Evolutionary conservation across 139 green algal genomes (phyloP).

Genomic region (Chlorella sp.): DNA sequence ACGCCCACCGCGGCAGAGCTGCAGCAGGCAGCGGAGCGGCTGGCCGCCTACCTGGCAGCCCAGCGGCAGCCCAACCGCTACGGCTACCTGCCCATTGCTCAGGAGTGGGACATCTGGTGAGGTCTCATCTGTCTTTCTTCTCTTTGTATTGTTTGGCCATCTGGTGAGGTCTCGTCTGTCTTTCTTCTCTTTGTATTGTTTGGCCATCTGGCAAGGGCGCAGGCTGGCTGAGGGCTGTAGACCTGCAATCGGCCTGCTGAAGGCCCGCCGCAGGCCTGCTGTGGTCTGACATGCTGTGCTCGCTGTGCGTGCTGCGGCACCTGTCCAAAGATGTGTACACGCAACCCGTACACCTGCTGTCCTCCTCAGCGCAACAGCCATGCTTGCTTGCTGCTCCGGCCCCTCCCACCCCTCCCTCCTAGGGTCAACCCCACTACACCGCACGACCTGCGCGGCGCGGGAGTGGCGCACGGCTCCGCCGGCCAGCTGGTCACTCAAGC

Average conservation of each 20-base stretch:
- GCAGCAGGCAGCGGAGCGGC: not conserved
- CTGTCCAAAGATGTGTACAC: too few relatives aligned
- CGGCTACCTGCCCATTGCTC: slow-evolving; percentile 52
- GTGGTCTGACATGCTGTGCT: too few relatives aligned
- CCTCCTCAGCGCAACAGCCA: too few relatives aligned
- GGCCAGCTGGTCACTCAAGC: slow-evolving; percentile 59
- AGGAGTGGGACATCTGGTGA: slow-evolving; percentile 74
- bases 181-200: not conserved
- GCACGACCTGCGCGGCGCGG: slow-evolving; percentile 26
- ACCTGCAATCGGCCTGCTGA: not conserved
- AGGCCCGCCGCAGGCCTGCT: too few relatives aligned
- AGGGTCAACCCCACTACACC: slow-evolving; percentile 34
- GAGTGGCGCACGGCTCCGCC: slow-evolving; percentile 54
- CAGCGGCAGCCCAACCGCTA: slow-evolving; percentile 45
- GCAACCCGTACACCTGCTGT: too few relatives aligned
- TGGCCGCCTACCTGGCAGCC: not conserved
- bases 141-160: not conserved
- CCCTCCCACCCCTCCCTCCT: not conserved
- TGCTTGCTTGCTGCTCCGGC: not conserved
- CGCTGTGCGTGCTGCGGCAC: too few relatives aligned
- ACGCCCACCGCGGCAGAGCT: not conserved
- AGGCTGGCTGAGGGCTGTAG: not conserved
- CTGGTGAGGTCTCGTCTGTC: not conserved
- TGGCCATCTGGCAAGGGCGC: too few relatives aligned
- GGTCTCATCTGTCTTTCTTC: not conserved